Base-by-base conservation (phyloP, 2,329 filamentous ascomycete species). In the Aspergillus sp. region DNA sequence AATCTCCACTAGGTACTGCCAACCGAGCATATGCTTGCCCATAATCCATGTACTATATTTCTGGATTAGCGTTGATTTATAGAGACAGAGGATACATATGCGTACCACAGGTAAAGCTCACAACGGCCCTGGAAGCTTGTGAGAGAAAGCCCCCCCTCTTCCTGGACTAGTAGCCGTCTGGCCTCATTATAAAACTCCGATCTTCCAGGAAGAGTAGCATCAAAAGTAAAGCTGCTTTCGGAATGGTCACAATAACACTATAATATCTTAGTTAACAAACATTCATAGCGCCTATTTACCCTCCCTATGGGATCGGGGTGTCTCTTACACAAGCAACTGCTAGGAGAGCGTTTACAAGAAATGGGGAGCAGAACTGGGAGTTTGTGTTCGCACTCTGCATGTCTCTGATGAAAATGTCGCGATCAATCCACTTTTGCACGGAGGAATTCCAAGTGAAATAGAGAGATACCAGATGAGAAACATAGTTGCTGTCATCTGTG, bases 301-400 rank as follows among this genome's bases (percentile, higher is more conserved):
- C n/a, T 26, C n/a, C n/a, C 11, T 12, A 13, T 24, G 24, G 6
- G 26, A 18, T 18, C 8, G 20, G 42, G 20, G 36, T n/a, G 4
- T 24, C 11, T 52, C 55, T 48, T 57, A 68, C 66, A 48, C 60
- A 68, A 20, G 64, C 65, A 24, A 62, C 55, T 17, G 68, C 63
- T n/a, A 71, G 56, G 7, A 73, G 61, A 5, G 60, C 61, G 38
- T 72, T 70, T 4, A 73, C 69, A 2, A 73, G 57, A 13, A 73
- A 63, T 0, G 70, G 65, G 17, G 68, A 70, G 53, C 70, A 73
- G 48, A 64, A 71, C 7, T 58, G 56, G 1, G 66, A 66, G 8
- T 57, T 52, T 12, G 64, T 22, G 22, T 69, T 51, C 3, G 63
- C 64, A 3, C 56, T 34, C 47, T 55, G 56, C 70, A 74, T 73